Conservation (phyloP, 2,329 filamentous ascomycete species). For the Claviceps cyperi region DNA sequence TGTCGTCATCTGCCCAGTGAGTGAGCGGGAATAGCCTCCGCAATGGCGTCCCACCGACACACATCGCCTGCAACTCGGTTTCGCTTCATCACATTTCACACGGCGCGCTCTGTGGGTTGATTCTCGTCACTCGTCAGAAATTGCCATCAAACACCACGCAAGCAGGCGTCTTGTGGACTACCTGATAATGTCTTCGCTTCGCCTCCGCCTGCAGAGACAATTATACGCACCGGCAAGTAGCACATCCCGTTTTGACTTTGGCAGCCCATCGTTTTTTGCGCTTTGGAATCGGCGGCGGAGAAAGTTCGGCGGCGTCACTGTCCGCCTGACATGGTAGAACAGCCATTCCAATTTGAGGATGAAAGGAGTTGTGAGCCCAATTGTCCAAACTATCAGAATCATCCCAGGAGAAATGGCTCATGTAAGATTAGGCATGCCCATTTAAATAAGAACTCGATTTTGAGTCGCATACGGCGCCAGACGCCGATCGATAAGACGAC, state of each 20-base stretch:
- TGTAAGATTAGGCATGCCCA: too few species aligned
- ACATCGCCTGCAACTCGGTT: constrained; percentile 2
- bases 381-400: too few species aligned
- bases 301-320: not conserved
- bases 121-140: not conserved
- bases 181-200: not conserved
- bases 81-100: constrained; percentile 4
- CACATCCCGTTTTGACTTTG: constrained; percentile 5
- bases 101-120: not conserved
- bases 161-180: not conserved
- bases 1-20: not conserved
- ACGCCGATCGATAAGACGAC: not conserved
- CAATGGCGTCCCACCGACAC: not conserved
- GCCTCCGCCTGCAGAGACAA: not conserved
- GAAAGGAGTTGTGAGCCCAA: not conserved
- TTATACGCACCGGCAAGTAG: constrained; percentile 4
- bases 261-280: constrained; percentile 3
- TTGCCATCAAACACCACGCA: not conserved
- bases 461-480: not conserved
- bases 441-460: too few species aligned
- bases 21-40: not conserved
- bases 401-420: not conserved
- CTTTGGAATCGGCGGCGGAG: not conserved
- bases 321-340: not conserved
- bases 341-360: not conserved